Evolutionary conservation across 371 early-diverging fungal species (phyloP), one percentile per base, ranked within the genome.

Genomic region (Agmasoma carcini): DNA sequence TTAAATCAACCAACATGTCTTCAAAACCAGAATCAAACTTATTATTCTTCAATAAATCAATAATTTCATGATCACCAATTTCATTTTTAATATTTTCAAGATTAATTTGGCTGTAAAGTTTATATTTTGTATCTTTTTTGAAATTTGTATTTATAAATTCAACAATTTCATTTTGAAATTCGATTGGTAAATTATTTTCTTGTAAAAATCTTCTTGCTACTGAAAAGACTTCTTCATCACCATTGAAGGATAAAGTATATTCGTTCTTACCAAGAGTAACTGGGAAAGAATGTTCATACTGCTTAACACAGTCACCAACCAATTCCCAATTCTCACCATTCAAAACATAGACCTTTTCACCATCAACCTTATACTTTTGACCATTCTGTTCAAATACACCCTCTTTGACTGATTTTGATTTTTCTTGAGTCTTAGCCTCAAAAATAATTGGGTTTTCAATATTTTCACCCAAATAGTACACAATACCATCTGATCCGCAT

Each of bases 81-180:
- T 50, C 47, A 22, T 63, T 59, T 31, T 38, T 34, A 12, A 72
- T 55, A 14, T 61, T 66, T 36, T 66, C 61, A 7, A 36, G 14
- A 59, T 73, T 57, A 15, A 74, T 61, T 14, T 20, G 48, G 12
- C 44, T 44, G 46, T 74, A 68, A 6, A 54, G 38, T 23, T 49
- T 46, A 41, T 57, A 72, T 11, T 59, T 30, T 0, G 49, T 47
- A 33, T 45, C n/a, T 19, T 53, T 43, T 27, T 25, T 41, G 30
- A 71, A 66, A 54, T 74, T 74, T 25, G 55, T 67, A 3, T 64
- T 62, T 17, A 74, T 66, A 54, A 65, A 72, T 12, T 66, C 66
- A 5, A 71, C 66, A 33, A 74, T 72, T 20, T 74, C 72, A 37
- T 67, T 51, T 19, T 46, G 20, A 44, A 59, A 64, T 31, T 63